phyloP scores from a whole-genome alignment of 345 rosid genomes.

The Bruguiera gymnorhiza region DNA sequence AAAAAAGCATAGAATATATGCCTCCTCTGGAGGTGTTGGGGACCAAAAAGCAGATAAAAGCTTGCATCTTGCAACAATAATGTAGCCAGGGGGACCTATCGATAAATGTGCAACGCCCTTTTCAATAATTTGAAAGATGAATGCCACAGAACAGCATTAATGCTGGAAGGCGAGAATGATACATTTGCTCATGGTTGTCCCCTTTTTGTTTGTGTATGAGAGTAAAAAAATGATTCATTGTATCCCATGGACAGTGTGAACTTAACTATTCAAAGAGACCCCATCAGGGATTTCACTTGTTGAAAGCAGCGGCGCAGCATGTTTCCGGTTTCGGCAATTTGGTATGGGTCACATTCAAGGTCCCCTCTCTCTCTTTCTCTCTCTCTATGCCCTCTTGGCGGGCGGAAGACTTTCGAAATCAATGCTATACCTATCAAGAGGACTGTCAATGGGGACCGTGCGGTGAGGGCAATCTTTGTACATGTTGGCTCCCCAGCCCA shows the following conservation, averaged over 20 bases:
- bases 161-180: constrained; percentile 22
- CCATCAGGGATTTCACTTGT: constrained; percentile 21
- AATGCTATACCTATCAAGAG: constrained; percentile 6
- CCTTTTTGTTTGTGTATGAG: constrained; percentile 16
- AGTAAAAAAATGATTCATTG: constrained; percentile 26
- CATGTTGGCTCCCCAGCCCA: constrained; percentile 97
- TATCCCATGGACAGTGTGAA: constrained; percentile 18
- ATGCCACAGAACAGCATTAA: constrained; percentile 14
- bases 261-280: constrained; percentile 15
- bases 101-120: constrained; percentile 23
- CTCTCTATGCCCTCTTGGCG: constrained; percentile 16
- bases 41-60: constrained; percentile 4
- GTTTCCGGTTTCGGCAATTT: constrained; percentile 13
- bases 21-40: background rate
- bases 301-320: constrained; percentile 15
- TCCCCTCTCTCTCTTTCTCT: constrained; percentile 11
- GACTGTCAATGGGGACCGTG: constrained; percentile 49
- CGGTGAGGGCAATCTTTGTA: constrained; percentile 82
- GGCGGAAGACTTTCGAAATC: constrained; percentile 22
- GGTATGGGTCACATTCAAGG: constrained; percentile 20
- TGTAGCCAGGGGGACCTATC: constrained; percentile 18
- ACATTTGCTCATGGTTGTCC: constrained; percentile 16
- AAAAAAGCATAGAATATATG: background rate
- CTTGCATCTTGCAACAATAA: background rate
- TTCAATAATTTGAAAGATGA: constrained; percentile 17